These are phyloP conservation scores for Candida gorgasii DNA, from an alignment of 805 yeast genomes.

Conservation along the genomic window DNA sequence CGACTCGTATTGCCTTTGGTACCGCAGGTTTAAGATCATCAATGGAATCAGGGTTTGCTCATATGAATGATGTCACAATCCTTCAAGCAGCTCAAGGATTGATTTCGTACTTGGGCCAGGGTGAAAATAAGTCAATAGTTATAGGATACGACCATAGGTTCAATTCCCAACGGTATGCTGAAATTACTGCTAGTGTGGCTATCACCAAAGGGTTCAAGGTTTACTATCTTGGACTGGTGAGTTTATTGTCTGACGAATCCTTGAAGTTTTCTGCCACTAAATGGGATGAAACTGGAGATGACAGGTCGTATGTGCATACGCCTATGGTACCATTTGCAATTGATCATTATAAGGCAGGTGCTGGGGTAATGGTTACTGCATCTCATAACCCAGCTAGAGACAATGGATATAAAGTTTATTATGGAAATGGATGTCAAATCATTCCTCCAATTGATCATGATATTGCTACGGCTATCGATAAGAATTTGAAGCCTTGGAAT, in stretches of 20 bases:
- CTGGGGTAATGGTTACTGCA: slow-evolving; percentile 93
- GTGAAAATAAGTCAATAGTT: slow-evolving; percentile 48
- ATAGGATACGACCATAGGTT: slow-evolving; percentile 92
- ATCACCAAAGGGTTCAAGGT: slow-evolving; percentile 68
- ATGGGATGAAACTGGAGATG: slow-evolving; percentile 1
- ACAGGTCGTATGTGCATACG: slow-evolving; percentile 57
- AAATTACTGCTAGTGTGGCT: slow-evolving; percentile 75
- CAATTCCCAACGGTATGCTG: slow-evolving; percentile 78
- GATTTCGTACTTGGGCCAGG: slow-evolving; percentile 46
- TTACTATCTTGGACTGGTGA: slow-evolving; percentile 50
- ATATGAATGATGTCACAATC: slow-evolving; percentile 88
- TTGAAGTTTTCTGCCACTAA: slow-evolving; percentile 7
- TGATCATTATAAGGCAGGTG: slow-evolving; percentile 59
- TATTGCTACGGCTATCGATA: slow-evolving; percentile 64
- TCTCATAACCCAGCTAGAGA: slow-evolving; percentile 84
- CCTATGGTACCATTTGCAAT: slow-evolving; percentile 92
- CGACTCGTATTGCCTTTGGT: slow-evolving; percentile 75
- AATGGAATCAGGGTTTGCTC: slow-evolving; percentile 88
- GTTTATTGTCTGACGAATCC: slow-evolving; percentile 31
- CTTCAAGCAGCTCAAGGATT: slow-evolving; percentile 89
- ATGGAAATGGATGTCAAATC: slow-evolving; percentile 92
- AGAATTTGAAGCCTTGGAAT: slow-evolving; percentile 62
- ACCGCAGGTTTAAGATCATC: slow-evolving; percentile 88
- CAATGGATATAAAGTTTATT: slow-evolving; percentile 94
- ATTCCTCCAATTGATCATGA: slow-evolving; percentile 85